Base-by-base conservation (phyloP, 2,329 filamentous ascomycete genomes). In the Fusarium sp. region DNA sequence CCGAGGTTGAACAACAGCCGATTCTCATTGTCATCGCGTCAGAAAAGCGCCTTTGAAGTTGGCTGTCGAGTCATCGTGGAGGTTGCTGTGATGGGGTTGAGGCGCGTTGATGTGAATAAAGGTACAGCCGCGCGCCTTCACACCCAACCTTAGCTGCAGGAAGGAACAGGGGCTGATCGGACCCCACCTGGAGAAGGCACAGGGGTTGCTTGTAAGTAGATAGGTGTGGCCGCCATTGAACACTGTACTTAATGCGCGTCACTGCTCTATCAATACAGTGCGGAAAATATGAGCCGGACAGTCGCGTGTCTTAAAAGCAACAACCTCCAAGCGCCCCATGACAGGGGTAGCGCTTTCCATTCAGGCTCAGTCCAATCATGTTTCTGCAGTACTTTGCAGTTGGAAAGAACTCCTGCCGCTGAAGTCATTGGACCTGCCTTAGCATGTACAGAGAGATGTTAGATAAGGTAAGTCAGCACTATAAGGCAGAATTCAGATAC, bases 101-200 rank as follows among this genome's bases (percentile, higher is more conserved):
- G 57, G 61, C 63, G 61, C 63, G 57, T 62, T 63, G 58, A 64
- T 68, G 42, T 54, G 53, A 58, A 53, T 43, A 55, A 31, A 60
- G 48, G 66, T 58, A 69, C 66, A 69, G 65, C 65, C 67, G 67
- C 67, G 63, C 64, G 59, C 67, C 59, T 57, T 53, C 53, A 65
- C 51, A 49, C 53, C 46, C 56, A 59, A 59, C 56, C 60, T 49
- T 27, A 59, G 32, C 48, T 63, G 55, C 60, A 61, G 60, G 44
- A 64, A 61, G 31, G 38, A 6, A 36, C 54, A 63, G 47, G 66
- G 67, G 25, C 33, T n/a, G 32, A 43, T 52, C 42, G 47, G 58
- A 49, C 58, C 54, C 65, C 67, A 67, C 61, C 46, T 44, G n/a
- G 36, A 43, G 53, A 56, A 49, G 14, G 42, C n/a, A 9, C 45